Conservation (phyloP, 2,329 filamentous ascomycete species). For the Endocalyx cinctus region DNA sequence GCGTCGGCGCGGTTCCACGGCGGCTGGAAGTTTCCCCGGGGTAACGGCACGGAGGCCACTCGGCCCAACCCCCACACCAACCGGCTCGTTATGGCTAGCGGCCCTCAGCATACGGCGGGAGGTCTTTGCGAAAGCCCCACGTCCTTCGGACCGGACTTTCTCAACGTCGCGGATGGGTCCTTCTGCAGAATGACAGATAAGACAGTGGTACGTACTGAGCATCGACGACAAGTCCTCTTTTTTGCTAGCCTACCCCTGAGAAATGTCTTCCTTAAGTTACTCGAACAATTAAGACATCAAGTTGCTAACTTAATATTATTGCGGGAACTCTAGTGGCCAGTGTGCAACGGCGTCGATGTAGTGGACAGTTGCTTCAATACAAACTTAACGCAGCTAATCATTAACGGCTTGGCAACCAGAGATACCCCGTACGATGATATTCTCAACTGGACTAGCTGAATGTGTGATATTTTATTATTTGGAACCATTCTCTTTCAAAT, state of each 20-base stretch:
- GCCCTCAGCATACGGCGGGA: conserved; percentile 11
- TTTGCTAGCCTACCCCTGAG: no score
- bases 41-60: background rate
- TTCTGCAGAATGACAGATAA: conserved; percentile 27
- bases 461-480: background rate
- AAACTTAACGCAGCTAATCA: conserved; percentile 9
- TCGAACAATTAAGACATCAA: no score
- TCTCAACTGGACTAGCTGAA: conserved; percentile 14
- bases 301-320: no score
- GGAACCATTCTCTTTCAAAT: conserved; percentile 1
- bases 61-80: conserved; percentile 3
- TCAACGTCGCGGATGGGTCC: conserved; percentile 10
- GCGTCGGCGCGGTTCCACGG: conserved; percentile 11
- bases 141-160: conserved; percentile 21
- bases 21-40: background rate
- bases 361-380: conserved; percentile 16
- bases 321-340: no score
- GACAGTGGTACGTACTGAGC: no score
- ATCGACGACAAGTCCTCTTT: no score
- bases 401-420: conserved; percentile 12
- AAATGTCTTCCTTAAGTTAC: no score
- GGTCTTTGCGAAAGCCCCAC: conserved; percentile 17
- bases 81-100: conserved; percentile 16
- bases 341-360: conserved; percentile 9
- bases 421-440: conserved; percentile 12